phyloP scores from a whole-genome alignment of 768 basidiomycete species.

The Dictyophora rubrovolvata region DNA sequence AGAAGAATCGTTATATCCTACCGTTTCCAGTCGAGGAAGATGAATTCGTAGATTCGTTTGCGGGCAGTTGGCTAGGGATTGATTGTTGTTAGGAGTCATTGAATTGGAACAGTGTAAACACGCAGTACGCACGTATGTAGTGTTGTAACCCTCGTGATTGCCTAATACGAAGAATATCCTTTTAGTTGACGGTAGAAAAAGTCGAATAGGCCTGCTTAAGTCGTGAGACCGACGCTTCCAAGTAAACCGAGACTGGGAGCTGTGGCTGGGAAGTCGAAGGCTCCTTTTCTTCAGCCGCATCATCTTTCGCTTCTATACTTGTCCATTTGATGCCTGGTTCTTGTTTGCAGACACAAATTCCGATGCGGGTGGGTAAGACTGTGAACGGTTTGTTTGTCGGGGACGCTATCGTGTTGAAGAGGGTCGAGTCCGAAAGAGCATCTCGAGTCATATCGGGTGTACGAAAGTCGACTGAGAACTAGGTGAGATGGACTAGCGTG shows the following conservation, averaged over 20 bases:
- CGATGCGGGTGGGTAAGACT: conserved; percentile 7
- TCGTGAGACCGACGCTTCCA: conserved; percentile 28
- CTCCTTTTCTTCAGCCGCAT: conserved; percentile 7
- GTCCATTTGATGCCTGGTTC: conserved; percentile 9
- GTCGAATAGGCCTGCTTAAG: conserved; percentile 22
- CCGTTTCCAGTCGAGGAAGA: conserved; percentile 25
- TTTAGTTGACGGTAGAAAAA: conserved; percentile 24
- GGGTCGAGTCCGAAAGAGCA: background rate
- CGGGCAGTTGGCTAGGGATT: conserved; percentile 3
- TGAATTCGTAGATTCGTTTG: conserved; percentile 13
- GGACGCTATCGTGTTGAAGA: conserved; percentile 4
- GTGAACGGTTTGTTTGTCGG: conserved; percentile 5
- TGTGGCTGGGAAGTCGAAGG: conserved; percentile 18
- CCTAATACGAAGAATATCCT: conserved; percentile 26
- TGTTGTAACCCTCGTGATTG: conserved; percentile 24
- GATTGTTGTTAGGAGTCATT: background rate
- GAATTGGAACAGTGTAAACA: background rate
- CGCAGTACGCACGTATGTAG: conserved; percentile 12
- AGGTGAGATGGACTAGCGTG: background rate
- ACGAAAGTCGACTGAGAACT: conserved; percentile 5
- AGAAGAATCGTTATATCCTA: no score
- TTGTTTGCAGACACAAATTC: conserved; percentile 5
- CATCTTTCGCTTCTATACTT: conserved; percentile 10
- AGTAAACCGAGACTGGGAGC: conserved; percentile 24
- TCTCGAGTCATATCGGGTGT: background rate